Base-by-base conservation (phyloP, 371 early-diverging fungal genomes). In the Zychaea mexicana region DNA sequence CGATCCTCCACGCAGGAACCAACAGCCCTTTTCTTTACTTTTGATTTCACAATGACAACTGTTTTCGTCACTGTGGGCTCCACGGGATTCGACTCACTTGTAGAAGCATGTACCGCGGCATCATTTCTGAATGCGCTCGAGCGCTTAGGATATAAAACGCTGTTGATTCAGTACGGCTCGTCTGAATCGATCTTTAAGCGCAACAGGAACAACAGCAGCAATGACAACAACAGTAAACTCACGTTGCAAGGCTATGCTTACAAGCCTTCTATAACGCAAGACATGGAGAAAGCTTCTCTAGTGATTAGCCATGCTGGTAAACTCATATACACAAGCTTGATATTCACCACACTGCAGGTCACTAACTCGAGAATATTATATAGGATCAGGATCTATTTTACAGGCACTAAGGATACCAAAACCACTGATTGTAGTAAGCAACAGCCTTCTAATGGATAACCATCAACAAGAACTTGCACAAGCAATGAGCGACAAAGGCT, bases 41-140 rank as follows among this genome's bases (percentile, higher is more conserved):
- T n/a, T 42, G 7, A 7, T 42, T 17, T 42, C 4, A 15, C 27
- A 22, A 54, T 38, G 39, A 69, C 71, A 69, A 52, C 60, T 15
- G 42, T 88, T 12, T 93, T 95, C 69, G 87, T 94, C 28, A 96
- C 96, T 0, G 96, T 97, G 9, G 97, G 97, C 15, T 91, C 95
- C 9, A 95, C 96, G 5, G 86, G 89, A 0, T 97, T 97, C 68
- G 93, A 94, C 67, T 79, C 78, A 4, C 85, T 97, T 17, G 77
- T 95, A 33, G 49, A 62, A 10, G 67, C 75, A 3, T 76, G 84
- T 3, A 72, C 79, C 31, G 72, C 81, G 6, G 30, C 55, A 0
- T 60, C 72, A n/a, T 83, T 94, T 52, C 73, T 90, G 31, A 61
- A 57, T 2, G 56, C 76, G 4, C 71, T 92, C 32, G 45, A 53